A percentile compares a stretch with the other conserved stretches of the same genome.
Evolutionary conservation across 2,329 filamentous ascomycete genomes (phyloP).

Genomic region (Ophiostoma piceae): DNA sequence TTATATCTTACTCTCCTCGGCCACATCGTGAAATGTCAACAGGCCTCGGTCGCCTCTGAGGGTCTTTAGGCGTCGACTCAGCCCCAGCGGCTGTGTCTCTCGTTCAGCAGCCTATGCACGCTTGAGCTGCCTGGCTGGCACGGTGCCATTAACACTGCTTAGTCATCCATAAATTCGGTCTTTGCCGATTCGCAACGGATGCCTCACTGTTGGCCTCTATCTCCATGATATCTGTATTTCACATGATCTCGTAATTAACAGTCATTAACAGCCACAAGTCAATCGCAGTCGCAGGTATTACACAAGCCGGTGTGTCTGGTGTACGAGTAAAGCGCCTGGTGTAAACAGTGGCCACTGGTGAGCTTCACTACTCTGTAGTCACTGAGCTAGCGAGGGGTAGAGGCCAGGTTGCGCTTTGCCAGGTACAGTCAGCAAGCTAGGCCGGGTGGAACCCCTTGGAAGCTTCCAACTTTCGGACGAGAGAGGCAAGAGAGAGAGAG

Average conservation of each 20-base stretch:
- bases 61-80: neutral
- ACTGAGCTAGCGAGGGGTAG: neutral
- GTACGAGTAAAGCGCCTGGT: neutral
- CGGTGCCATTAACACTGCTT: neutral
- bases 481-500: neutral
- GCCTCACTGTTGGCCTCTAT: neutral
- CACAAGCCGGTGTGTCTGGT: neutral
- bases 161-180: neutral
- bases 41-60: neutral
- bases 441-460: slow-evolving; percentile 29
- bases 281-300: neutral
- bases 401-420: slow-evolving; percentile 8
- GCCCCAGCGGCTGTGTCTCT: neutral
- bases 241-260: neutral
- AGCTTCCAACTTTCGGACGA: slow-evolving; percentile 24
- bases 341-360: neutral
- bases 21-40: neutral
- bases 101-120: neutral
- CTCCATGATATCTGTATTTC: neutral
- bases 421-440: slow-evolving; percentile 16
- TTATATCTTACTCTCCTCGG: neutral
- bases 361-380: neutral
- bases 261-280: neutral
- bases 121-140: too few relatives aligned
- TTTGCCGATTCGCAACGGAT: neutral